A percentile compares a stretch with the other conserved stretches of the same genome.
phyloP scores from a whole-genome alignment of 768 basidiomycete species.

The Piloderma croceum region DNA sequence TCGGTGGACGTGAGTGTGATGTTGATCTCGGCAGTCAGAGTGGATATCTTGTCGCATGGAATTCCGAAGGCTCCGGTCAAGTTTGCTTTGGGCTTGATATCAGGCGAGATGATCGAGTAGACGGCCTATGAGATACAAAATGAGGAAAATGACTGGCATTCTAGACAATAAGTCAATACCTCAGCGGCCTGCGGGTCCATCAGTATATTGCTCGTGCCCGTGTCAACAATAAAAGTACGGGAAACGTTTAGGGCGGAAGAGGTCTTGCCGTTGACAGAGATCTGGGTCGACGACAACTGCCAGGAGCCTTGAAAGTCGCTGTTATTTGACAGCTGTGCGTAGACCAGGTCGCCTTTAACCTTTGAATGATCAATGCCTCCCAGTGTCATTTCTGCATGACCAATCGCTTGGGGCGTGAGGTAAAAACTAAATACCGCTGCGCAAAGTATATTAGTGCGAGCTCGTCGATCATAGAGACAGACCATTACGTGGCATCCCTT shows the following conservation, averaged over 20 bases:
- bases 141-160: neutral
- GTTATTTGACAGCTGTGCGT: constrained; percentile 34
- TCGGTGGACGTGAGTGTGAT: constrained; percentile 48
- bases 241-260: constrained; percentile 33
- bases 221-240: constrained; percentile 50
- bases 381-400: constrained; percentile 47
- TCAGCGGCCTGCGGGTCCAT: constrained; percentile 45
- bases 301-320: constrained; percentile 37
- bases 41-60: constrained; percentile 40
- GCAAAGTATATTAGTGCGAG: neutral
- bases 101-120: constrained; percentile 52
- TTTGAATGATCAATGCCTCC: constrained; percentile 49
- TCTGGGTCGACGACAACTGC: constrained; percentile 39
- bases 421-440: constrained; percentile 48
- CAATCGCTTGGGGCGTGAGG: constrained; percentile 41
- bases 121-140: constrained; percentile 34
- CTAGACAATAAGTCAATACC: constrained; percentile 21
- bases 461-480: neutral
- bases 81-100: constrained; percentile 46
- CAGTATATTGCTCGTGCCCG: constrained; percentile 51
- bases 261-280: constrained; percentile 51
- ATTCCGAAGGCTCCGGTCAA: constrained; percentile 54
- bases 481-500: constrained; percentile 45
- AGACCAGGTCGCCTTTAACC: constrained; percentile 41
- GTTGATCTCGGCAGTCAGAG: constrained; percentile 46